These are phyloP conservation scores for Trypanosomatidae sp. DNA, from an alignment of 208 protist genomes.

Conservation along the genomic window DNA sequence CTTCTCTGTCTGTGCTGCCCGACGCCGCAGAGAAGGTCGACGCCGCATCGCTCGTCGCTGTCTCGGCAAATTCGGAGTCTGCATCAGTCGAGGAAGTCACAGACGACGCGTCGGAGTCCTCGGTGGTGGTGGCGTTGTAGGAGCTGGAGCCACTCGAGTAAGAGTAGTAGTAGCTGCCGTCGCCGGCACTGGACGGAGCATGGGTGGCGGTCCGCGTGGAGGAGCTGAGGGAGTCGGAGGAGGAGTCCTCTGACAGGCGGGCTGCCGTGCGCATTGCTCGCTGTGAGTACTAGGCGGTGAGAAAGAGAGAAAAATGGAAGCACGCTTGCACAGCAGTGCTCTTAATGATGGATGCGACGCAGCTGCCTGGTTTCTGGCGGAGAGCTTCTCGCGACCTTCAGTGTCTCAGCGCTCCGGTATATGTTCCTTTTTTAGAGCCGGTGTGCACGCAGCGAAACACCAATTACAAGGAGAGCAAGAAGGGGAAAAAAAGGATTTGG, in stretches of 20 bases:
- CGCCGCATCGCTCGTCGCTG: background rate
- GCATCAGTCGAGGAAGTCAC: background rate
- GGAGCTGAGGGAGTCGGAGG: background rate
- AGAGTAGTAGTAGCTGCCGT: slow-evolving; percentile 3
- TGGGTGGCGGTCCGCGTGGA: background rate
- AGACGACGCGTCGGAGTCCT: no score
- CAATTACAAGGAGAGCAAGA: no score
- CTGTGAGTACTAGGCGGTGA: background rate
- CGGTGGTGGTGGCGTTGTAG: slow-evolving; percentile 1
- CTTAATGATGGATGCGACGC: no score
- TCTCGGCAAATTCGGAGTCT: background rate
- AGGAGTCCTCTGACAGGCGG: background rate
- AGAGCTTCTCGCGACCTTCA: no score
- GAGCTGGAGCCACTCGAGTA: slow-evolving; percentile 9
- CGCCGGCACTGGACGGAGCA: background rate
- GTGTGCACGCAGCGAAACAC: no score
- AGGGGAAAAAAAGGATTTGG: no score
- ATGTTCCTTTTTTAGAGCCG: no score
- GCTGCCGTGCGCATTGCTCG: background rate
- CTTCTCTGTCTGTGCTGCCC: no score
- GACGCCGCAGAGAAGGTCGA: no score
- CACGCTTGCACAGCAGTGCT: background rate
- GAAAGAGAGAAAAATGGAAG: background rate
- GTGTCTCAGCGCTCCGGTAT: no score
- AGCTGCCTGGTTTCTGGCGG: no score